Percentiles rank a stretch among this genome's conserved stretches.
Evolutionary conservation across 139 green algal genomes (phyloP).

Genomic region (Chlorella sp.): DNA sequence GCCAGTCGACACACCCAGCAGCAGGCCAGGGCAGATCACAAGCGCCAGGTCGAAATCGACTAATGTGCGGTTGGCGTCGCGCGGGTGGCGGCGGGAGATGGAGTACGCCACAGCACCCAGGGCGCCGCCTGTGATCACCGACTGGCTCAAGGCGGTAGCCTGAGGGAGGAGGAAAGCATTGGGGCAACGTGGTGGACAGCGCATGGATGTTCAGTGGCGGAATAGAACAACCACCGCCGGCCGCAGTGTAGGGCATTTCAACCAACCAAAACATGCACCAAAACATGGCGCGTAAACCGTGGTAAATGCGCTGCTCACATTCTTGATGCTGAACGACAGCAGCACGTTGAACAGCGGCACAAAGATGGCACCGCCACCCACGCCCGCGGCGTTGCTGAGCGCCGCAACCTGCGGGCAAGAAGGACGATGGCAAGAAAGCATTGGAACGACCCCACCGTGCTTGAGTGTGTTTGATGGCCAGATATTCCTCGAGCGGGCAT

Average conservation of each 20-base stretch:
- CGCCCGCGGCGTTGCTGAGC: constrained; percentile 41
- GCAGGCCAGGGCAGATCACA: constrained; percentile 45
- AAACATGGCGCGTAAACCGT: too few relatives aligned
- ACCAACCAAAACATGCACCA: too few relatives aligned
- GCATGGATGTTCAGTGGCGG: too few relatives aligned
- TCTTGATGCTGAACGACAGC: constrained; percentile 31
- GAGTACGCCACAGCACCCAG: constrained; percentile 12
- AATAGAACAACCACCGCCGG: too few relatives aligned
- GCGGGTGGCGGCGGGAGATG: constrained; percentile 35
- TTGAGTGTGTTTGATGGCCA: too few relatives aligned
- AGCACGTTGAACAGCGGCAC: constrained; percentile 47
- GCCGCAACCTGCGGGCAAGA: constrained; percentile 40
- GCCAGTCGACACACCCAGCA: constrained; percentile 50
- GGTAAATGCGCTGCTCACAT: too few relatives aligned
- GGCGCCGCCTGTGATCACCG: background rate
- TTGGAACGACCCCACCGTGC: too few relatives aligned
- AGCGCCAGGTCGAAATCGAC: constrained; percentile 56
- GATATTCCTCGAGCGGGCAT: background rate
- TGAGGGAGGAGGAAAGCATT: constrained; percentile 24
- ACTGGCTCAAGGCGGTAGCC: constrained; percentile 41
- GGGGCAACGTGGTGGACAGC: too few relatives aligned
- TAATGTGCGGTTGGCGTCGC: constrained; percentile 30
- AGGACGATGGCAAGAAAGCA: background rate
- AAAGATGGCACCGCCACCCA: constrained; percentile 61
- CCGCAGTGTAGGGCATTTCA: too few relatives aligned